Base-by-base conservation (phyloP, 2,329 filamentous ascomycete species). In the Claviceps humidiphila region DNA sequence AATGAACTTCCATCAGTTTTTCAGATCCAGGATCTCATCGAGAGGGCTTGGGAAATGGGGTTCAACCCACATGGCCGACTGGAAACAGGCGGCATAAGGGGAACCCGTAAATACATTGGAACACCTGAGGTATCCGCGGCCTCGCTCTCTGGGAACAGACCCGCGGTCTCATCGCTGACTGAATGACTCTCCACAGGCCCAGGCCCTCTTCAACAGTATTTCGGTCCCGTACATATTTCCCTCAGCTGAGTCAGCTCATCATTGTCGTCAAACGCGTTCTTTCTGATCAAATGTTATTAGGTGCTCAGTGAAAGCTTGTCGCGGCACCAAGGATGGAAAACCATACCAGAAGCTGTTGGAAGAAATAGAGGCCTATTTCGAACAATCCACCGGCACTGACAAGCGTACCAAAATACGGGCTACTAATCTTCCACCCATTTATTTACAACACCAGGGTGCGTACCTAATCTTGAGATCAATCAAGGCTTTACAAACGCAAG, bases 81-180 rank as follows among this genome's bases (percentile, higher is more conserved):
- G 2, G 89, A 97, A 67, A 96, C 90, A 0, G 91, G 91, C 2
- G 89, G 89, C 1, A 86, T 97, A 57, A 80, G 74, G 57, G 84
- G 84, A n/a, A 95, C 90, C 0, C 80, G 93, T 55, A 97, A 96
- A 66, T 97, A 93, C 63, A 97, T 97, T 59, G 91, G 91, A 16
- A 96, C 91, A 1, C 83, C 88, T 8, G 91, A 97, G 74, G 87
- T 87, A 71, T 58, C 4, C 3, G 47, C 16, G 11, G 17, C 24
- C 24, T 17, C 6, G 16, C 11, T 42, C 26, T 14, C n/a, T 11
- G 5, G 3, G 13, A 24, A 30, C 7, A 44, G 3, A 38, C 38
- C 13, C 14, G 24, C 17, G 17, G 41, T 3, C 17, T 37, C 14
- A 6, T 51, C 24, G 38, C 45, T 52, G 30, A 47, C 22, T 3